Evolutionary conservation across 805 yeast genomes (phyloP).

Genomic region (Ogataea methylovora): DNA sequence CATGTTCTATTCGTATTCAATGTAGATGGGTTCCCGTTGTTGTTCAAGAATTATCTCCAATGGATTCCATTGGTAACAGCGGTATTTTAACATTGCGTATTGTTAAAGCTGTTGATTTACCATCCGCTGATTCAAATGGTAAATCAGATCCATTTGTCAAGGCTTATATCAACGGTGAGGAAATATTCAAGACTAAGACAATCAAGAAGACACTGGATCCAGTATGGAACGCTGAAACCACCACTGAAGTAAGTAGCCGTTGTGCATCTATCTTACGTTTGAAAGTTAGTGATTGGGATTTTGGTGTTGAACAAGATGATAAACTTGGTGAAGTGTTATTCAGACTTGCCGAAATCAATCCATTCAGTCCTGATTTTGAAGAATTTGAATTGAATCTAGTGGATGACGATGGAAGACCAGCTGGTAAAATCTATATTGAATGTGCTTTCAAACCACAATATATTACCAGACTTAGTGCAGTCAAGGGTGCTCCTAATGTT

Average conservation of each 20-base stretch:
- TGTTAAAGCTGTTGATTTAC: slow-evolving; percentile 56
- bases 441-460: slow-evolving; percentile 67
- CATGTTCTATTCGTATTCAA: slow-evolving; percentile 43
- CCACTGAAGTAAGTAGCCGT: slow-evolving; percentile 51
- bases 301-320: slow-evolving; percentile 84
- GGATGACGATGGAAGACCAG: slow-evolving; percentile 42
- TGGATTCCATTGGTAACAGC: slow-evolving; percentile 66
- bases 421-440: slow-evolving; percentile 58
- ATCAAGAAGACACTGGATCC: slow-evolving; percentile 86
- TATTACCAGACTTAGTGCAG: slow-evolving; percentile 33
- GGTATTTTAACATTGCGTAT: slow-evolving; percentile 64
- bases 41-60: slow-evolving; percentile 52
- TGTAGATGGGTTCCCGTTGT: slow-evolving; percentile 76
- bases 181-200: slow-evolving; percentile 67
- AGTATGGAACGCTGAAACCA: slow-evolving; percentile 70
- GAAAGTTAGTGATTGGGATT: slow-evolving; percentile 83
- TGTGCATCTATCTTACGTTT: slow-evolving; percentile 51
- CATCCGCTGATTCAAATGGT: slow-evolving; percentile 87
- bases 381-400: slow-evolving; percentile 46
- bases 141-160: slow-evolving; percentile 87
- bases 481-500: slow-evolving; percentile 31
- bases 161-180: slow-evolving; percentile 57
- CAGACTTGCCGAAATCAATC: slow-evolving; percentile 53
- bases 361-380: slow-evolving; percentile 36
- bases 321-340: slow-evolving; percentile 59